Evolutionary conservation across 306 rosid genomes (phyloP).

Genomic region (Canavalia gladiata): DNA sequence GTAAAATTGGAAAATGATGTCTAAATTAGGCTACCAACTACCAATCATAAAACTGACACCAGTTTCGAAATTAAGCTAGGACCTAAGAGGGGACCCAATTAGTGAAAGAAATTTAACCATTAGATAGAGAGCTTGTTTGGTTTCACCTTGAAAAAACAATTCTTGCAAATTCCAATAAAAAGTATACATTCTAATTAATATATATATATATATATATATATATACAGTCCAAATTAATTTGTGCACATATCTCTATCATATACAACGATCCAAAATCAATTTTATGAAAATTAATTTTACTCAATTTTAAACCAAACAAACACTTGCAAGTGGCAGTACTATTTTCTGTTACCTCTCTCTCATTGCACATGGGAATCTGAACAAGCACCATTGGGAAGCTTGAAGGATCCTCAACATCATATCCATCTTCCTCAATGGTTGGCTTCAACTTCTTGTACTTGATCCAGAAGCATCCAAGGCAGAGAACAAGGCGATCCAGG

Average conservation of each 20-base stretch:
- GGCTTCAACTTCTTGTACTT: constrained; percentile 87
- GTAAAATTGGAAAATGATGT: constrained; percentile 20
- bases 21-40: constrained; percentile 16
- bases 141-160: too few species aligned
- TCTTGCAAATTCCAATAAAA: too few species aligned
- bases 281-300: too few species aligned
- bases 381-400: constrained; percentile 89
- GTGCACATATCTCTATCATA: too few species aligned
- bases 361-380: constrained; percentile 99
- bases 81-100: neutral
- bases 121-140: too few species aligned
- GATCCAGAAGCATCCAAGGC: constrained; percentile 97
- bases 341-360: constrained; percentile 82
- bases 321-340: constrained; percentile 19
- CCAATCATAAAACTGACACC: neutral
- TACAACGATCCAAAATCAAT: too few species aligned
- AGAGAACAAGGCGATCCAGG: constrained; percentile 85
- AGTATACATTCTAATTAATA: too few species aligned
- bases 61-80: neutral
- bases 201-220: too few species aligned
- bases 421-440: constrained; percentile 57
- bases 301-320: too few species aligned
- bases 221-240: too few species aligned
- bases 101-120: constrained; percentile 16
- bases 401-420: constrained; percentile 74